Evolutionary conservation across 768 basidiomycete genomes (phyloP).

Genomic region (Rhodotorula toruloides): DNA sequence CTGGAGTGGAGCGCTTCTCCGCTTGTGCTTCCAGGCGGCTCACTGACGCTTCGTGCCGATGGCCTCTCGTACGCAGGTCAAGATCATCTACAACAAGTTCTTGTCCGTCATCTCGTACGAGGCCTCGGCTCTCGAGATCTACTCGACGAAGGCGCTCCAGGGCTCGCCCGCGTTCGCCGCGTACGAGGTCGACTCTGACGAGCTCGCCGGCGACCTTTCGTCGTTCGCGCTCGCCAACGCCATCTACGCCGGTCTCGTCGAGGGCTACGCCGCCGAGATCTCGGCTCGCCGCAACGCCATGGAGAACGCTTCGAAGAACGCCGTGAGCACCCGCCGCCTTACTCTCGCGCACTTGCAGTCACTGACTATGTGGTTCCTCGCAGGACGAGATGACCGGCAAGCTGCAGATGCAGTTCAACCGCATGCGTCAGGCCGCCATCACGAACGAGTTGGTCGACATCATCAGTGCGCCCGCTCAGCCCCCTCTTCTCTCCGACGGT

Average conservation of each 20-base stretch:
- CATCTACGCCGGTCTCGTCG: slow-evolving; percentile 86
- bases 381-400: slow-evolving; percentile 42
- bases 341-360: background rate
- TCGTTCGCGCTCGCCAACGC: slow-evolving; percentile 97
- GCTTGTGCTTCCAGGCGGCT: background rate
- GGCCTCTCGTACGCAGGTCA: slow-evolving; percentile 43
- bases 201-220: slow-evolving; percentile 82
- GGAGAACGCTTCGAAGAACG: slow-evolving; percentile 99
- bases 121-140: slow-evolving; percentile 65
- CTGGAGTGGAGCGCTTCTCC: no score
- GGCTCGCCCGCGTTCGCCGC: slow-evolving; percentile 81
- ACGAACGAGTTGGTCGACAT: slow-evolving; percentile 73
- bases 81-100: slow-evolving; percentile 57
- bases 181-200: slow-evolving; percentile 98
- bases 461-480: slow-evolving; percentile 54
- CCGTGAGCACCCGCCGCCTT: slow-evolving; percentile 45
- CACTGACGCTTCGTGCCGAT: background rate
- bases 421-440: slow-evolving; percentile 41
- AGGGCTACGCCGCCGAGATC: slow-evolving; percentile 84
- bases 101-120: slow-evolving; percentile 88
- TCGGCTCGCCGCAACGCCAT: slow-evolving; percentile 82
- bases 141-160: slow-evolving; percentile 72
- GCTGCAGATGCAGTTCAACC: slow-evolving; percentile 41
- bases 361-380: no score
- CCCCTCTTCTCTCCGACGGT: background rate